Evolutionary conservation across 202 grass and related monocot species (phyloP), one percentile per base, ranked within the genome.

Genomic region (Zoysia matrella): DNA sequence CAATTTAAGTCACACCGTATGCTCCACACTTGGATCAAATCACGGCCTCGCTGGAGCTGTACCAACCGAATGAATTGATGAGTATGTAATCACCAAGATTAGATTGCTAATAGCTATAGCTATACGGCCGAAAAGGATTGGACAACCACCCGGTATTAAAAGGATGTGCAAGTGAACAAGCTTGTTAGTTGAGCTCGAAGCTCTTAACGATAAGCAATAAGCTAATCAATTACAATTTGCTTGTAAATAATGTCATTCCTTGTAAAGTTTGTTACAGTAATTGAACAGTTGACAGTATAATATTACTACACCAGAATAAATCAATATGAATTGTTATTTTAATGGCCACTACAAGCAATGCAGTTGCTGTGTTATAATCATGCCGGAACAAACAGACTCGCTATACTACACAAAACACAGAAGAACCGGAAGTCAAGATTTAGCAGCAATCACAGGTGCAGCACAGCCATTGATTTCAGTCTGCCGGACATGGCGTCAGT

Each of bases 391-490:
- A 67, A 68, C 42, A 56, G 68, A 30, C 48, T 46, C 45, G 5
- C 4, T 40, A 76, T 61, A 61, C 58, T 61, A 64, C 2, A 47
- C 2, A 47, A 6, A 10, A 39, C 60, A 60, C 7, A 75, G 0
- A 16, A 44, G 14, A 46, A 18, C 44, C 0, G 8, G 14, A 63
- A 48, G 45, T 50, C 16, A 44, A 13, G 58, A 52, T 8, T 30
- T 53, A 54, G 58, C 49, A 47, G 64, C 70, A 71, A 51, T 86
- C 81, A 98, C 64, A 98, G 84, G 60, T 74, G 82, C 50, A 98
- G 30, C 11, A 88, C 79, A 0, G 76, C 82, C 92, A 95, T 94
- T 44, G 95, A 94, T 68, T 98, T 98, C 43, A 91, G 67, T 36
- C 76, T 82, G 80, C 90, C 83, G 11, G 92, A 98, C 73, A 94